Conservation (phyloP, 371 early-diverging fungal genomes). For the Enterospora canceri region DNA sequence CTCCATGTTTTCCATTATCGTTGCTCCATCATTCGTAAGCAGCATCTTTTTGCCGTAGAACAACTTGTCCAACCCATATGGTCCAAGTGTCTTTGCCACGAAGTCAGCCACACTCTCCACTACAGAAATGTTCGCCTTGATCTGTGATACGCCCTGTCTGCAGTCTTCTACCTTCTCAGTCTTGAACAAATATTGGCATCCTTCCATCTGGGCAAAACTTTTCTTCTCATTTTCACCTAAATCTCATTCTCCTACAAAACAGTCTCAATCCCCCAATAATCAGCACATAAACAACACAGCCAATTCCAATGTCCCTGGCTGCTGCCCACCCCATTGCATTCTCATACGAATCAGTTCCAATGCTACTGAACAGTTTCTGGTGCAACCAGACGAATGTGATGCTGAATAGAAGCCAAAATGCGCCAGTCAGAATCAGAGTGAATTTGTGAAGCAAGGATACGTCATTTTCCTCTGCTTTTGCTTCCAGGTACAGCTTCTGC, state of each 20-base stretch:
- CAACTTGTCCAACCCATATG: conserved; percentile 97
- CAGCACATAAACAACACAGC: background rate
- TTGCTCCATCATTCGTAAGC: conserved; percentile 99
- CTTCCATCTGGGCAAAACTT: background rate
- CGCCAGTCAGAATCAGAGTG: background rate
- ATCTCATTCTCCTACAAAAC: background rate
- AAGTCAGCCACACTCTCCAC: conserved; percentile 82
- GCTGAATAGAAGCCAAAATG: background rate
- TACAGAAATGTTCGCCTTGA: conserved; percentile 89
- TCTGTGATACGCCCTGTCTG: conserved; percentile 89
- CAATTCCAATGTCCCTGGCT: background rate
- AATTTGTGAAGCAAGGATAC: background rate
- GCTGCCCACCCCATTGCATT: background rate
- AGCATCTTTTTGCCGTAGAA: conserved; percentile 86
- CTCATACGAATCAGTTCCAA: background rate
- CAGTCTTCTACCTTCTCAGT: conserved; percentile 86
- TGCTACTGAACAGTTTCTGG: background rate
- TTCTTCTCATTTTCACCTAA: background rate
- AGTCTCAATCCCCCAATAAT: background rate
- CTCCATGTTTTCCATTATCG: conserved; percentile 88
- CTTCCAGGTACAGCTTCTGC: background rate
- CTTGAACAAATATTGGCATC: conserved; percentile 29
- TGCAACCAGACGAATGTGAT: background rate
- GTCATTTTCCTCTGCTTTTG: background rate
- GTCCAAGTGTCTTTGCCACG: conserved; percentile 89